Conservation (phyloP, 2,329 filamentous ascomycete species). For the Penicillium sp. region DNA sequence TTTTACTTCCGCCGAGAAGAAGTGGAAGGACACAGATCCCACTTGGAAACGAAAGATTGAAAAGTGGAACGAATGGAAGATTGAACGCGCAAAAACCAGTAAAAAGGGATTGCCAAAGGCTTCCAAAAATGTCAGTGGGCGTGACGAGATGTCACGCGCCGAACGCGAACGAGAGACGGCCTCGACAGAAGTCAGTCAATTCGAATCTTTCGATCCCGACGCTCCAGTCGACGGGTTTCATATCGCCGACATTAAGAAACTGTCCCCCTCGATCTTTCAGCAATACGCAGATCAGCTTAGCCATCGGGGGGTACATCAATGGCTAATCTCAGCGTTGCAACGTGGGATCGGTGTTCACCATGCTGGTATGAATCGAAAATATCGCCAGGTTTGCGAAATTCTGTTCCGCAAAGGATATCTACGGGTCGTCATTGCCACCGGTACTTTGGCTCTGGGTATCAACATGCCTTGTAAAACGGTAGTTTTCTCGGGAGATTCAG, state of each 20-base stretch:
- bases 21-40: slow-evolving; percentile 37
- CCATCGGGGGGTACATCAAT: background rate
- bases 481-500: slow-evolving; percentile 66
- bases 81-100: background rate
- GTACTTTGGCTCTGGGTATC: slow-evolving; percentile 69
- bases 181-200: slow-evolving; percentile 50
- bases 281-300: slow-evolving; percentile 21
- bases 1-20: slow-evolving; percentile 50
- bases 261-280: too few relatives aligned
- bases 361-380: slow-evolving; percentile 70
- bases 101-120: too few relatives aligned
- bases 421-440: slow-evolving; percentile 66
- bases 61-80: slow-evolving; percentile 46
- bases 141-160: slow-evolving; percentile 43
- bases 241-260: too few relatives aligned
- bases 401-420: slow-evolving; percentile 57
- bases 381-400: slow-evolving; percentile 56
- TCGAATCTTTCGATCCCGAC: slow-evolving; percentile 15
- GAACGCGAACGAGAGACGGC: slow-evolving; percentile 50
- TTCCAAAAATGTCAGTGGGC: background rate
- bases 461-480: slow-evolving; percentile 83
- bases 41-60: slow-evolving; percentile 57
- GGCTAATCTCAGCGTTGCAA: slow-evolving; percentile 54
- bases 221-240: too few relatives aligned
- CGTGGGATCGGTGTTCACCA: slow-evolving; percentile 73